Evolutionary conservation across 257 asterid species (phyloP), one percentile per base, ranked within the genome.

Genomic region (Solanum corneliomulleri): DNA sequence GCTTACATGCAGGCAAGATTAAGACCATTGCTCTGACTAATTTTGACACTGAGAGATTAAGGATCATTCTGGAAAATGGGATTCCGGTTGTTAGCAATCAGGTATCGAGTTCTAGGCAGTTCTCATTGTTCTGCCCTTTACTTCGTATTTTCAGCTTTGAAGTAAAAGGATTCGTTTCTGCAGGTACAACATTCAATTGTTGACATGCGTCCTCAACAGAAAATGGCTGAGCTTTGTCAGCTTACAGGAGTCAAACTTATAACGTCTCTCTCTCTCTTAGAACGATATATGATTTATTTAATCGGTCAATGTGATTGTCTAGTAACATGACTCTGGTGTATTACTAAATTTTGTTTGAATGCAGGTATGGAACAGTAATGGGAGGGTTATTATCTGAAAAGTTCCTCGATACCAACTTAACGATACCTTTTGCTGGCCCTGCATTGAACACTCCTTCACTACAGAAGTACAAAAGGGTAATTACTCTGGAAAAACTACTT

Each of bases 131-230:
- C 37, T 52, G 33, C 69, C 11, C 37, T 37, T 52, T 70, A 41
- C 62, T 25, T 2, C 10, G n/a, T 27, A 78, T 25, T 31, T 35
- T 87, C 56, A 31, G 86, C 62, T 78, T 20, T 18, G 85, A 39
- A 16, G 49, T 58, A 69, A 81, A 85, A 27, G 33, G 77, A 62
- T 87, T 68, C 84, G 69, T 84, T 88, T 89, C 87, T 93, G 89
- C 93, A 97, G 99, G 99, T 97, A 20, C 99, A 97, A 84, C 99
- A 97, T 89, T 97, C 99, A 68, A 91, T 97, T 81, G 98, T 97
- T 82, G 99, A 97, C 93, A 94, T 97, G 98, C 99, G 98, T 62
- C 98, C 99, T 90, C 99, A 95, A 86, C 98, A 94, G 93, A 94
- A 89, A 92, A 97, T 97, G 99, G 98, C 98, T 18, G 94, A 95